Base-by-base conservation (phyloP, 768 basidiomycete species). In the Aureoboletus auriporus region DNA sequence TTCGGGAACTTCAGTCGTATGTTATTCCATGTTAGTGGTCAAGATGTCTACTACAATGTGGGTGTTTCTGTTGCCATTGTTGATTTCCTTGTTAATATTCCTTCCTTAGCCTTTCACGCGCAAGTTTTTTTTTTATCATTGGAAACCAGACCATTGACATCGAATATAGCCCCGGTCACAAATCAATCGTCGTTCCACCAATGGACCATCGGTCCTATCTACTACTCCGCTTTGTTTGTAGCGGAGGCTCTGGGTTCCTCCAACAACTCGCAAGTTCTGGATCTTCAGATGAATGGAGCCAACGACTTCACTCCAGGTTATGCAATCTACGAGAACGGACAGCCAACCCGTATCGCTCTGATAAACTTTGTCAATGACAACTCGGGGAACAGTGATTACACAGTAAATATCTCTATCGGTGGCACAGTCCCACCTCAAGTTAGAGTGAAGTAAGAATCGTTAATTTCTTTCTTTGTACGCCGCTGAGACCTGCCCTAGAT, bases 141-240 rank as follows among this genome's bases (percentile, higher is more conserved):
- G 16, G 10, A 29, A 27, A 17, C 38, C 6, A 23, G 10, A 27
- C 33, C 20, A 40, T 36, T 35, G 7, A 31, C 31, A n/a, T 12
- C 37, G 11, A 36, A 68, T 56, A 67, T 60, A 53, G 76, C 78
- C 0, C 77, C 77, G 3, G 76, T 76, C 7, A 71, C 66, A n/a
- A 84, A 83, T 54, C 72, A 80, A 53, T 75, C 80, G 0, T 53
- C 69, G 0, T 79, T 72, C 64, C 76, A 76, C 50, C 70, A 84
- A 64, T 91, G 88, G 87, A 85, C 85, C 1, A 73, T 86, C 34
- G 86, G 86, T 4, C 76, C 84, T 0, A 67, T 84, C 39, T 89
- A 86, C 69, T 92, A 91, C 65, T 75, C 89, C 1, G 75, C 83
- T 1, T 67, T 93, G 23, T 74, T 83, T 53, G 71, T 86, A 35